Evolutionary conservation across 371 early-diverging fungal species (phyloP).

Genomic region (Circinella minor): DNA sequence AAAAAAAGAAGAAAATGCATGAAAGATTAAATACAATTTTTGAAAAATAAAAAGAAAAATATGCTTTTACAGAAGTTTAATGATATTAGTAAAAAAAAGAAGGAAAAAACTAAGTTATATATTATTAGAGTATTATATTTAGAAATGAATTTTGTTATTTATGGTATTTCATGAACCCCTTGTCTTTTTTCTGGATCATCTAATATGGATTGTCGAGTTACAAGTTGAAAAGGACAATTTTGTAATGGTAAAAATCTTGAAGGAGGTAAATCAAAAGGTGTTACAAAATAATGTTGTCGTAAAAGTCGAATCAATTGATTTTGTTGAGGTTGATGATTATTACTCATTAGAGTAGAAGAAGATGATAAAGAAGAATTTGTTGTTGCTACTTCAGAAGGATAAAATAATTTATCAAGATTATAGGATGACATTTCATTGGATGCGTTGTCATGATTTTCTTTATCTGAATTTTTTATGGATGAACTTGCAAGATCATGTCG

Average conservation of each 20-base stretch:
- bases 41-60: too few species aligned
- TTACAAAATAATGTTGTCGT: not conserved
- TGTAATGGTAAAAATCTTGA: constrained; percentile 3
- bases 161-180: constrained; percentile 10
- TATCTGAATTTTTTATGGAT: not conserved
- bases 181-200: constrained; percentile 11
- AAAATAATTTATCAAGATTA: not conserved
- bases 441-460: not conserved
- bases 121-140: not conserved
- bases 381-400: not conserved
- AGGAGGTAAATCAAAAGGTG: constrained; percentile 12
- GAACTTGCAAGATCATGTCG: constrained; percentile 2
- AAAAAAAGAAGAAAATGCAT: too few species aligned
- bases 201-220: constrained; percentile 9
- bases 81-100: not conserved
- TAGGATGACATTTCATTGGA: not conserved
- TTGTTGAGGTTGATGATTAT: too few species aligned
- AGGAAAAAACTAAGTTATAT: not conserved
- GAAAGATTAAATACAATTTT: too few species aligned
- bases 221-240: constrained; percentile 14
- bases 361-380: too few species aligned
- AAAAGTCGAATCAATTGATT: not conserved
- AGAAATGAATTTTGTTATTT: not conserved
- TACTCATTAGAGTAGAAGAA: too few species aligned
- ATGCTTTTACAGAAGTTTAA: too few species aligned